These are phyloP conservation scores for Coniochaeta sp. DNA, from an alignment of 2,329 filamentous ascomycete species.

Conservation along the genomic window DNA sequence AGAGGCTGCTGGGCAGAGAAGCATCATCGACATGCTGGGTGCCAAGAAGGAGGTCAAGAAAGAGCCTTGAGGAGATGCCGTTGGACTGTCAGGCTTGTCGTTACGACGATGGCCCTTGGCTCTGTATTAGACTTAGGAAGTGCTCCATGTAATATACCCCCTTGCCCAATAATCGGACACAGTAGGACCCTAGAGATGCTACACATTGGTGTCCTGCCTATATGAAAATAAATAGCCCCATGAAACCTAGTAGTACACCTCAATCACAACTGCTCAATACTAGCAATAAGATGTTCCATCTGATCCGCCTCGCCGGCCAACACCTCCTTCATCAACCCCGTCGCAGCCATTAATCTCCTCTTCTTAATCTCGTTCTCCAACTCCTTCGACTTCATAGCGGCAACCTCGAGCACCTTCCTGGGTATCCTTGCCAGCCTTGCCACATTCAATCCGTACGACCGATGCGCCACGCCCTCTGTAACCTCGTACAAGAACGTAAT, in stretches of 20 bases:
- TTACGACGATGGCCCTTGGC: neutral
- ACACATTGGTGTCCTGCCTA: neutral
- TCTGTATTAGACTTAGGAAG: neutral
- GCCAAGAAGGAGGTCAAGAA: neutral
- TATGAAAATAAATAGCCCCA: neutral
- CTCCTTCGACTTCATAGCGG: slow-evolving; percentile 69
- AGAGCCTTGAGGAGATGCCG: neutral
- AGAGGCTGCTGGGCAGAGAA: neutral
- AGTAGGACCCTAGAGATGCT: neutral
- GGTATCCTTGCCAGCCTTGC: slow-evolving; percentile 80
- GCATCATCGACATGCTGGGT: neutral
- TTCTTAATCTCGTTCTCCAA: slow-evolving; percentile 67
- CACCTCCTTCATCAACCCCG: slow-evolving; percentile 33
- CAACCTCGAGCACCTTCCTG: slow-evolving; percentile 67
- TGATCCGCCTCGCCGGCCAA: slow-evolving; percentile 29
- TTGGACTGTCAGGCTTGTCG: neutral
- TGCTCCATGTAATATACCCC: neutral
- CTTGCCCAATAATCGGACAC: neutral
- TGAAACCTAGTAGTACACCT: neutral
- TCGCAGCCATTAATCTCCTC: slow-evolving; percentile 50
- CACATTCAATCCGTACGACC: slow-evolving; percentile 92
- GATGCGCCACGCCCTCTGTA: slow-evolving; percentile 81
- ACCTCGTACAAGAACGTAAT: slow-evolving; percentile 95
- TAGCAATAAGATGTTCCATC: slow-evolving; percentile 44
- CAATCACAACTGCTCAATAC: slow-evolving; percentile 51